phyloP scores from a whole-genome alignment of 192 early-diverging fungal genomes.

The Podila epigama region DNA sequence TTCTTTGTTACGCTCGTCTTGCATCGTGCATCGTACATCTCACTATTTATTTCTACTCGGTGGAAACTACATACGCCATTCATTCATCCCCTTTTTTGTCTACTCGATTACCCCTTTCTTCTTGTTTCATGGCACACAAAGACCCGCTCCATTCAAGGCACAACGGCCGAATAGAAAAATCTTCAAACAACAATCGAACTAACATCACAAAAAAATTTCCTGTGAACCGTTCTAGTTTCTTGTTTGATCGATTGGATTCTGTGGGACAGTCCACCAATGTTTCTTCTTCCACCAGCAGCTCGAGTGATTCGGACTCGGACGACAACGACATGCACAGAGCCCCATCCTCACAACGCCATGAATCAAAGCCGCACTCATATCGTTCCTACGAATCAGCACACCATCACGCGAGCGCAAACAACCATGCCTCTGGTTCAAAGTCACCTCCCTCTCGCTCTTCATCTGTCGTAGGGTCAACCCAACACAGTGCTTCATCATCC shows the following conservation, averaged over 20 bases:
- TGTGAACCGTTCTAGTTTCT: slow-evolving; percentile 25
- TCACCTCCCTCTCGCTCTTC: slow-evolving; percentile 33
- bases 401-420: background rate
- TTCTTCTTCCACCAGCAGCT: slow-evolving; percentile 1
- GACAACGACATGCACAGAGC: background rate
- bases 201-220: no score
- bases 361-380: slow-evolving; percentile 7
- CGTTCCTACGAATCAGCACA: slow-evolving; percentile 4
- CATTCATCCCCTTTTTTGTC: no score
- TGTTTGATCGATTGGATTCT: slow-evolving; percentile 47
- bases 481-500: slow-evolving; percentile 5
- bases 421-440: slow-evolving; percentile 6
- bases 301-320: background rate
- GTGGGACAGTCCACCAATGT: slow-evolving; percentile 7
- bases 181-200: no score
- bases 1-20: no score
- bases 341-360: slow-evolving; percentile 5
- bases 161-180: no score
- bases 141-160: no score
- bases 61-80: no score
- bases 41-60: no score
- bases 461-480: slow-evolving; percentile 2
- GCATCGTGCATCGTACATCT: no score
- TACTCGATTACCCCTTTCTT: no score
- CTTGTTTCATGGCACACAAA: no score